These are phyloP conservation scores for Solanum verrucosum DNA, from an alignment of 257 asterid genomes.

Conservation along the genomic window DNA sequence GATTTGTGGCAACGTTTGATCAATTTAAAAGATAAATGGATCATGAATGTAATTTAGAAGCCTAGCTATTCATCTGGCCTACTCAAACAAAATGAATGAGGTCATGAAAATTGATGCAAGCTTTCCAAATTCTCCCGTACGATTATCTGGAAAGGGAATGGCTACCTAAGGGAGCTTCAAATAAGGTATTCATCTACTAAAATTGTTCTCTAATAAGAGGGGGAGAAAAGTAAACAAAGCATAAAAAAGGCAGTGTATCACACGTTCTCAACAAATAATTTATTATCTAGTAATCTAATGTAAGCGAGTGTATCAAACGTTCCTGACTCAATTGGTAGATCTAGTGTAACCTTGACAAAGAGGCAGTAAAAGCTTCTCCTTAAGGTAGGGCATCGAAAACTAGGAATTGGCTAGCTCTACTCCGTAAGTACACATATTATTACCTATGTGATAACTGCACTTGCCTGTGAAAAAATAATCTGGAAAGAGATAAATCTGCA, in stretches of 20 bases:
- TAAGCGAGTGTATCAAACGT: neutral
- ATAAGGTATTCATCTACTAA: neutral
- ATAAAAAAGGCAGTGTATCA: neutral
- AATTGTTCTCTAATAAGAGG: neutral
- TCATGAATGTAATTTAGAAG: no score
- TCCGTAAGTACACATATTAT: neutral
- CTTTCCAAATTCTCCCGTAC: neutral
- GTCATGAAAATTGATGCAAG: no score
- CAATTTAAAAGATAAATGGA: neutral
- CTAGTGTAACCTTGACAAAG: neutral
- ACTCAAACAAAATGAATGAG: no score
- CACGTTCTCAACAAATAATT: neutral
- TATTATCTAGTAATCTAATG: neutral
- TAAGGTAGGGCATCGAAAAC: neutral
- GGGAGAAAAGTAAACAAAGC: neutral
- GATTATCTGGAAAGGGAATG: neutral
- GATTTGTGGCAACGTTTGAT: neutral
- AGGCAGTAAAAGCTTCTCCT: neutral
- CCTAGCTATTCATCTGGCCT: no score
- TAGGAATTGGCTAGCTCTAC: neutral
- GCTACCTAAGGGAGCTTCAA: neutral
- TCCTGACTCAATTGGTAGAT: neutral
- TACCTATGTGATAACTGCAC: neutral
- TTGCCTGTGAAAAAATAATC: neutral
- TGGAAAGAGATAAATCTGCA: neutral